These are phyloP conservation scores for Didymella keratinophila DNA, from an alignment of 2,329 filamentous ascomycete genomes.

Conservation along the genomic window DNA sequence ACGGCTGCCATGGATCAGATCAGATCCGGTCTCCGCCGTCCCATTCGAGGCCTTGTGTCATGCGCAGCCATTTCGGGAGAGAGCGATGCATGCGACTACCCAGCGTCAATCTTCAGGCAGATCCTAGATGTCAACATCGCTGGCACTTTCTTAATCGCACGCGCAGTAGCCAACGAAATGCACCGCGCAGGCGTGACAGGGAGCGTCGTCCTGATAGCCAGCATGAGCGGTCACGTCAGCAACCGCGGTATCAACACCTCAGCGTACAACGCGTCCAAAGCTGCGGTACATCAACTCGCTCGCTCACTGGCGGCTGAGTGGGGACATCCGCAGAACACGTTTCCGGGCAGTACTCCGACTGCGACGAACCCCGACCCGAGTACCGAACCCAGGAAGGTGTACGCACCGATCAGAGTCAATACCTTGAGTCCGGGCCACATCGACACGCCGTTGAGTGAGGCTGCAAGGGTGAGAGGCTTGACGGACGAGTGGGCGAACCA, in stretches of 20 bases:
- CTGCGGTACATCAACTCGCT: conserved; percentile 61
- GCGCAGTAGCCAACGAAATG: conserved; percentile 54
- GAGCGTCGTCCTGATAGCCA: conserved; percentile 36
- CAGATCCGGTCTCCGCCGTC: conserved; percentile 22
- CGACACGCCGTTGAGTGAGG: conserved; percentile 52
- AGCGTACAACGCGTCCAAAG: conserved; percentile 64
- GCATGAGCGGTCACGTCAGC: conserved; percentile 48
- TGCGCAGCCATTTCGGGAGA: conserved; percentile 43
- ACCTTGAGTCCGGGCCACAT: conserved; percentile 63
- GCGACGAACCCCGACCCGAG: conserved; percentile 30
- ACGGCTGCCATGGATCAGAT: conserved; percentile 23
- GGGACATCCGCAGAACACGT: conserved; percentile 50
- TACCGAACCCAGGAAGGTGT: conserved; percentile 21
- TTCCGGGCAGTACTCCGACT: conserved; percentile 41
- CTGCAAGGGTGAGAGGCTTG: conserved; percentile 40
- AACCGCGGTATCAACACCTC: conserved; percentile 53
- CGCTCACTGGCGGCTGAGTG: conserved; percentile 62
- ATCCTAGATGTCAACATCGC: conserved; percentile 77
- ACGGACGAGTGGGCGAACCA: conserved; percentile 43
- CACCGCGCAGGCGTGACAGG: conserved; percentile 34
- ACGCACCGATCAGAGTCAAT: conserved; percentile 60
- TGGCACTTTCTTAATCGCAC: conserved; percentile 78
- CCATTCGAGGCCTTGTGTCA: conserved; percentile 38
- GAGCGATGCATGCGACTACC: conserved; percentile 45
- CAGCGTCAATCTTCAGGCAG: conserved; percentile 42